Percentiles rank a stretch among this genome's conserved stretches.
Evolutionary conservation across 106 monocot genomes (phyloP).

Genomic region (Amphibolis antarctica): DNA sequence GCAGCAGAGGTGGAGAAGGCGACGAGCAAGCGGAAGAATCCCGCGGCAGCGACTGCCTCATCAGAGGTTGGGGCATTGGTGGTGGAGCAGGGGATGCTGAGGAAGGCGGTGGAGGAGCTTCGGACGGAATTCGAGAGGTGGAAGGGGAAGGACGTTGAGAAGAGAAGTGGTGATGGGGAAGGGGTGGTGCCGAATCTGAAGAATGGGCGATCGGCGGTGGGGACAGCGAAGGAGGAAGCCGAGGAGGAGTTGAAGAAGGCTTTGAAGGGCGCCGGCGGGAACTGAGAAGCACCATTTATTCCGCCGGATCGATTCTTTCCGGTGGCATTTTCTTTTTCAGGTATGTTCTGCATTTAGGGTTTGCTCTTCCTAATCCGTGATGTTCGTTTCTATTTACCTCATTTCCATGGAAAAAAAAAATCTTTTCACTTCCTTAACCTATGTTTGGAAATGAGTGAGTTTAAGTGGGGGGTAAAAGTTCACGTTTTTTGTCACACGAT

Average conservation of each 20-base stretch:
- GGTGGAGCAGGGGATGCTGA: conserved; percentile 8
- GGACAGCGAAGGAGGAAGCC: neutral
- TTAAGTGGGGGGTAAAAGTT: too few relatives aligned
- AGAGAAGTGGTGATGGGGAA: neutral
- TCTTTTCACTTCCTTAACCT: too few relatives aligned
- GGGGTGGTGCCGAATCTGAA: neutral
- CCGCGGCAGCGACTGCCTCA: neutral
- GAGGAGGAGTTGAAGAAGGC: conserved; percentile 16
- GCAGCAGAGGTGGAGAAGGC: neutral
- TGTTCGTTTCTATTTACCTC: too few relatives aligned
- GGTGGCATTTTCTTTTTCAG: too few relatives aligned
- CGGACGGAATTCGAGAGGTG: neutral
- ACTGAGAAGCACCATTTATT: neutral
- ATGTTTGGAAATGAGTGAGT: too few relatives aligned
- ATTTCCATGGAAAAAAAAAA: too few relatives aligned
- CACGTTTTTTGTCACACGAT: too few relatives aligned
- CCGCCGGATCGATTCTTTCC: too few relatives aligned
- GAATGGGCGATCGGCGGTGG: neutral
- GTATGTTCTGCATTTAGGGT: too few relatives aligned
- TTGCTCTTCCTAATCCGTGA: too few relatives aligned
- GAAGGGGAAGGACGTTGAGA: neutral
- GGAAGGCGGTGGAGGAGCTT: conserved; percentile 17
- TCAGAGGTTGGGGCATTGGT: neutral
- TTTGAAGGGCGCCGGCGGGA: conserved; percentile 3
- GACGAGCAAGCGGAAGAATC: neutral